Evolutionary conservation across 1,284 basidiomycete species (phyloP).

Genomic region (Anthracocystis panici-leucophaei): DNA sequence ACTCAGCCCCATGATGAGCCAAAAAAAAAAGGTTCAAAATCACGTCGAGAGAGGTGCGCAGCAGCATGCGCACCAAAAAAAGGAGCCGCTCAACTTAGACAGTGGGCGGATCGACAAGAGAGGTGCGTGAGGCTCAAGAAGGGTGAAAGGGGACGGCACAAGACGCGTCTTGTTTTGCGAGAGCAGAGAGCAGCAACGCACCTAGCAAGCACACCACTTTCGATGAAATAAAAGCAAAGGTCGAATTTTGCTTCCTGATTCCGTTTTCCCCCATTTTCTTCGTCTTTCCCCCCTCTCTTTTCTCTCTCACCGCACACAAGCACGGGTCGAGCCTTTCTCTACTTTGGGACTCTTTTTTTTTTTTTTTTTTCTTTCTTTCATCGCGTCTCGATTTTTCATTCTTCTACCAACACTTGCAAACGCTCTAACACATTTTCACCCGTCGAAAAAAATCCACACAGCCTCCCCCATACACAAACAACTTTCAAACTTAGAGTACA

Average conservation of each 20-base stretch:
- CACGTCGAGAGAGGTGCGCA: not conserved
- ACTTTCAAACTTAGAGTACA: no score
- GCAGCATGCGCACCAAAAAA: no score
- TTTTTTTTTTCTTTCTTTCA: not conserved
- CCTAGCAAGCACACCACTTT: conserved; percentile 7
- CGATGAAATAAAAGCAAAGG: conserved; percentile 37
- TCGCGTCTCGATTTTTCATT: not conserved
- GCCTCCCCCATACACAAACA: not conserved
- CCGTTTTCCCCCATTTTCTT: not conserved
- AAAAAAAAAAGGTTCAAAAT: no score
- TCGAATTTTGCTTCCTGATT: conserved; percentile 5
- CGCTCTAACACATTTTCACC: not conserved
- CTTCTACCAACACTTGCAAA: not conserved
- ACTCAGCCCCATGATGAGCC: no score
- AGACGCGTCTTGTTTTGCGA: conserved; percentile 2
- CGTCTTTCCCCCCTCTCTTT: not conserved
- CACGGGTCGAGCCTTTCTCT: no score
- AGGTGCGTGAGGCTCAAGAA: not conserved
- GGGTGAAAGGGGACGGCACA: not conserved
- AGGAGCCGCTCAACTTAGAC: no score
- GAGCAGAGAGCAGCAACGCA: not conserved
- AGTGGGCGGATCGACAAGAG: not conserved
- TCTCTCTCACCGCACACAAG: not conserved
- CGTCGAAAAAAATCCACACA: not conserved
- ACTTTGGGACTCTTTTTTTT: no score